Conservation (phyloP, 75 land plant genomes). For the Isoetes taiwanensis region DNA sequence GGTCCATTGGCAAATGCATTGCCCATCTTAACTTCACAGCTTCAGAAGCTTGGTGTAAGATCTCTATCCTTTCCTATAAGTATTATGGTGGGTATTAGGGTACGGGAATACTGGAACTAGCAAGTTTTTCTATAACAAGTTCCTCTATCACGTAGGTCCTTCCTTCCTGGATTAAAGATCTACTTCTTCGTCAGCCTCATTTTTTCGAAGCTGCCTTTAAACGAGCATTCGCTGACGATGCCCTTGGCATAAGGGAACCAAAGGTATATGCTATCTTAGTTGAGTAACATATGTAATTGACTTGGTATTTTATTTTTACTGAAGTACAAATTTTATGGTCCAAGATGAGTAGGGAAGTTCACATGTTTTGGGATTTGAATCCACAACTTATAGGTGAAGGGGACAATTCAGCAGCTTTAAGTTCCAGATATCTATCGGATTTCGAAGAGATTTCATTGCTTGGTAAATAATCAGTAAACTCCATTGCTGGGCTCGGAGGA, state of each 20-base stretch:
- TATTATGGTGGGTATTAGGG: too few relatives aligned
- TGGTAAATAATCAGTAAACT: too few relatives aligned
- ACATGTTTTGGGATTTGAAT: slow-evolving; percentile 45
- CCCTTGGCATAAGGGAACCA: too few relatives aligned
- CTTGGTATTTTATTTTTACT: too few relatives aligned
- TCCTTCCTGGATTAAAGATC: slow-evolving; percentile 45
- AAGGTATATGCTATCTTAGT: too few relatives aligned
- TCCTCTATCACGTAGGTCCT: slow-evolving; percentile 39
- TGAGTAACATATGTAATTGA: too few relatives aligned
- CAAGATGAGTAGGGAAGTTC: too few relatives aligned
- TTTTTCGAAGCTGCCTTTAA: slow-evolving; percentile 42
- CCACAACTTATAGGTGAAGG: slow-evolving; percentile 26
- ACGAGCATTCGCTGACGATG: slow-evolving; percentile 32
- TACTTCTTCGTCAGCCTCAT: slow-evolving; percentile 44
- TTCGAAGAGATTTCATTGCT: slow-evolving; percentile 81
- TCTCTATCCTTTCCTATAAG: too few relatives aligned
- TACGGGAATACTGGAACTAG: too few relatives aligned
- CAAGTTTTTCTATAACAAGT: too few relatives aligned
- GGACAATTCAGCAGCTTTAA: slow-evolving; percentile 12
- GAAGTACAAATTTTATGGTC: too few relatives aligned
- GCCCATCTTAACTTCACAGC: slow-evolving; percentile 45
- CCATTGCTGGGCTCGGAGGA: not conserved
- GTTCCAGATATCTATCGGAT: slow-evolving; percentile 71
- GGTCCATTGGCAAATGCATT: slow-evolving; percentile 49
- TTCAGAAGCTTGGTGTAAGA: slow-evolving; percentile 55